Conservation (phyloP, 306 rosid species). For the Urtica urens region DNA sequence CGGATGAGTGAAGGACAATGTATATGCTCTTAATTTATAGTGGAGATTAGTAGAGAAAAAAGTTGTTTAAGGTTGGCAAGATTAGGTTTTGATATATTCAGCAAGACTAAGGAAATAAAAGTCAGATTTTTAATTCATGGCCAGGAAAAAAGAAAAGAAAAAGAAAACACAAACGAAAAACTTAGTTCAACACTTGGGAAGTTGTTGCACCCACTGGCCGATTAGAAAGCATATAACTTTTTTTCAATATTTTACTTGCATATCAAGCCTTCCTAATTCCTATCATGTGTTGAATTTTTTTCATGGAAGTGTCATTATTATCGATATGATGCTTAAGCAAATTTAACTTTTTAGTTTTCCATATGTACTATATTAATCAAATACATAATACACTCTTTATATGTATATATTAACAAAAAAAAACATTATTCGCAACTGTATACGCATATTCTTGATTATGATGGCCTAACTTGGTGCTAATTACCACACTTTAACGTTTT, state of each 20-base stretch:
- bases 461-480: neutral
- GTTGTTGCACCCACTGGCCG: conserved; percentile 91
- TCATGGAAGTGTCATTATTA: conserved; percentile 1
- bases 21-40: conserved; percentile 31
- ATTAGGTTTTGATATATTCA: conserved; percentile 49
- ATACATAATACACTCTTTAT: neutral
- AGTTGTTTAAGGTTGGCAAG: conserved; percentile 36
- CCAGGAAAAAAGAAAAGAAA: conserved; percentile 9
- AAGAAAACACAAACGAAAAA: conserved; percentile 20
- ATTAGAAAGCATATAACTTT: conserved; percentile 17
- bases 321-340: neutral
- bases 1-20: conserved; percentile 4
- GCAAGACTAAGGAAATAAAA: too few species aligned
- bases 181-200: conserved; percentile 43
- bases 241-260: conserved; percentile 40
- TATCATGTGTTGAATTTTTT: conserved; percentile 19
- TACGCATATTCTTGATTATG: neutral
- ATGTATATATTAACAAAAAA: neutral
- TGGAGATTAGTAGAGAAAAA: conserved; percentile 13
- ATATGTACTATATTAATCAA: neutral
- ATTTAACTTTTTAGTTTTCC: neutral
- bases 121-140: too few species aligned
- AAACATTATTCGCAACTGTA: neutral
- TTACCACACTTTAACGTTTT: neutral
- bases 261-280: conserved; percentile 35